Evolutionary conservation across 2,329 filamentous ascomycete species (phyloP).

Genomic region (Sphaceloma murrayae): DNA sequence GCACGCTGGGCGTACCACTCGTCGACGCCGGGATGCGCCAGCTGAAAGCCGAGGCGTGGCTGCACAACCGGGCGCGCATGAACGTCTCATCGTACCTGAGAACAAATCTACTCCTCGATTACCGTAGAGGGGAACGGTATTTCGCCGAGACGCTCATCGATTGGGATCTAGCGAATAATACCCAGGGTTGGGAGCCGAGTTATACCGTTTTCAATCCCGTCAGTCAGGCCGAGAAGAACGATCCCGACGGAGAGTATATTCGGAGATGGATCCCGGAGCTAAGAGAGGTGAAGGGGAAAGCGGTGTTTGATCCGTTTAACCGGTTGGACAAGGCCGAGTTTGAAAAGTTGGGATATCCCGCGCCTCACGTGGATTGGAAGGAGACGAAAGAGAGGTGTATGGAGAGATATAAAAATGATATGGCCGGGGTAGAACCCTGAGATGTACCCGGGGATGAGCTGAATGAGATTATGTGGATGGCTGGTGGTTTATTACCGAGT

Average conservation of each 20-base stretch:
- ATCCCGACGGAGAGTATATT: conserved; percentile 32
- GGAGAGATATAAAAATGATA: conserved; percentile 36
- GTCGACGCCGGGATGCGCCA: conserved; percentile 46
- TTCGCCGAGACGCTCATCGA: conserved; percentile 43
- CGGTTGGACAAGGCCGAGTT: conserved; percentile 39
- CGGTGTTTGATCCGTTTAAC: conserved; percentile 40
- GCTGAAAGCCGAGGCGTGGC: conserved; percentile 40
- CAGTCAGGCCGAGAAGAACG: conserved; percentile 31
- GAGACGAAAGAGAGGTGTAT: conserved; percentile 36
- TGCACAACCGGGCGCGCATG: conserved; percentile 46
- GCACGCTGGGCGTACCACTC: conserved; percentile 40
- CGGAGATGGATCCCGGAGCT: conserved; percentile 32
- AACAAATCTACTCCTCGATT: conserved; percentile 42
- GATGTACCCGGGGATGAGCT: no score
- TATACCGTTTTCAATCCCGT: conserved; percentile 42
- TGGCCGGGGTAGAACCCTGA: conserved; percentile 32
- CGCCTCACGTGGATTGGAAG: conserved; percentile 38
- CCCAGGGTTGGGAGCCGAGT: conserved; percentile 44
- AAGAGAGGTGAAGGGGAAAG: conserved; percentile 37
- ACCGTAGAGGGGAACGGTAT: conserved; percentile 41
- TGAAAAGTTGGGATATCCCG: conserved; percentile 39
- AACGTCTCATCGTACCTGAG: conserved; percentile 41
- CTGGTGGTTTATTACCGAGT: background rate
- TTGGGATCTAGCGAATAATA: conserved; percentile 42
- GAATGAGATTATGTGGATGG: no score